These are phyloP conservation scores for Verticillium zaregamsianum DNA, from an alignment of 2,329 filamentous ascomycete species.

Conservation along the genomic window DNA sequence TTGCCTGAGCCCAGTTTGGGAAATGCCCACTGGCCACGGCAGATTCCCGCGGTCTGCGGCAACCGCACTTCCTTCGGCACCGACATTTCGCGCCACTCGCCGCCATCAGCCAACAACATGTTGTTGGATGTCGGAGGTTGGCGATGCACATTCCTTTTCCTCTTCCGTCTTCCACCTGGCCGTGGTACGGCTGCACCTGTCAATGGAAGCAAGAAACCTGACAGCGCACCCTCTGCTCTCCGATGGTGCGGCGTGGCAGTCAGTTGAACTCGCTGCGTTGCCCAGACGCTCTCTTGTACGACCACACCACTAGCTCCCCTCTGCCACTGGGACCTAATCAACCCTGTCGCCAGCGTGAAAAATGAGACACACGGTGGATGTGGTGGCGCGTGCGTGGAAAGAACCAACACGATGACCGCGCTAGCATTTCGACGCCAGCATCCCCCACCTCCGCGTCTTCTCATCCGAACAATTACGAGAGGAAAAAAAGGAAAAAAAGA, in stretches of 20 bases:
- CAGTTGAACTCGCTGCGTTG: background rate
- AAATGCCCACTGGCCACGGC: background rate
- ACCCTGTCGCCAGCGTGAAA: too few species aligned
- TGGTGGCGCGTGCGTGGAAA: background rate
- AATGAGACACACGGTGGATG: background rate
- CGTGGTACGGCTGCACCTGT: background rate
- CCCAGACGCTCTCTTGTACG: background rate
- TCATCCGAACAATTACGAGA: too few species aligned
- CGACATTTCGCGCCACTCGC: background rate
- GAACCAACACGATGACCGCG: background rate
- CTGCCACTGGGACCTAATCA: background rate
- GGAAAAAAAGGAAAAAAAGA: too few species aligned
- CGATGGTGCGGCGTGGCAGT: background rate
- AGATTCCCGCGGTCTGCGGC: background rate
- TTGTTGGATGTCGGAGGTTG: background rate
- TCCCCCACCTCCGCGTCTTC: too few species aligned
- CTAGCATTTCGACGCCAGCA: background rate
- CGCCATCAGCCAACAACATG: background rate
- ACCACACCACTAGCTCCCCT: background rate
- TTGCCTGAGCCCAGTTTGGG: background rate
- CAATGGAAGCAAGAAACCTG: background rate
- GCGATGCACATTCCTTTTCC: background rate
- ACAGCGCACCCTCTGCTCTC: background rate
- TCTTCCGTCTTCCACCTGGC: background rate
- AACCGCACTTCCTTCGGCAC: background rate